These are phyloP conservation scores for Debaryomyces sp. DNA, from an alignment of 1,139 yeast genomes.

Conservation along the genomic window DNA sequence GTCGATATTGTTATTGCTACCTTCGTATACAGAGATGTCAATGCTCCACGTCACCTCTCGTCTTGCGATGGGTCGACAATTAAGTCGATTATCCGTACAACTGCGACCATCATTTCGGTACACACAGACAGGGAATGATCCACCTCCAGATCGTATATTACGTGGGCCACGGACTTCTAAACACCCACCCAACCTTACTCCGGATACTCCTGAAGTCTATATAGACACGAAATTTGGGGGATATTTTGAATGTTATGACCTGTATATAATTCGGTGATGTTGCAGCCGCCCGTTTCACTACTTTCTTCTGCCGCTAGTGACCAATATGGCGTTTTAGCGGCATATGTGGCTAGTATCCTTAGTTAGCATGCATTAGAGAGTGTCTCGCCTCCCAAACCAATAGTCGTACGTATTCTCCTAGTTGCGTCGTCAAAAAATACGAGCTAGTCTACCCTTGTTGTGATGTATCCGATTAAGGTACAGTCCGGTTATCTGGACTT, in stretches of 20 bases:
- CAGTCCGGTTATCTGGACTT: neutral
- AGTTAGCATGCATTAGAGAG: neutral
- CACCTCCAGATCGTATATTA: neutral
- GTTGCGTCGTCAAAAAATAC: neutral
- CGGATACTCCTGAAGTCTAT: neutral
- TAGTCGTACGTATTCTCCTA: neutral
- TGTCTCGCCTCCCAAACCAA: neutral
- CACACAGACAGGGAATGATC: neutral
- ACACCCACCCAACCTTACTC: neutral
- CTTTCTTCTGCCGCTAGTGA: neutral
- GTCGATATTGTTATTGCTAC: neutral
- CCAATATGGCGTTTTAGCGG: neutral
- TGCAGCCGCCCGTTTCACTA: neutral
- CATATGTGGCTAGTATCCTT: neutral
- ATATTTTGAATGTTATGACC: neutral
- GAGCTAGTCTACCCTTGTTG: neutral
- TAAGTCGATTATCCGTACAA: too few relatives aligned
- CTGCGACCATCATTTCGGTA: neutral
- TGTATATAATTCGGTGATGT: neutral
- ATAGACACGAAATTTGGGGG: neutral
- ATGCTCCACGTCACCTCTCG: neutral
- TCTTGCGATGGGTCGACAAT: neutral
- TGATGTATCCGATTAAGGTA: neutral
- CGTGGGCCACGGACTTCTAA: neutral
- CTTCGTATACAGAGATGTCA: neutral